Evolutionary conservation across 164 flowering plant species (phyloP).

Genomic region (Sextonia rubra): DNA sequence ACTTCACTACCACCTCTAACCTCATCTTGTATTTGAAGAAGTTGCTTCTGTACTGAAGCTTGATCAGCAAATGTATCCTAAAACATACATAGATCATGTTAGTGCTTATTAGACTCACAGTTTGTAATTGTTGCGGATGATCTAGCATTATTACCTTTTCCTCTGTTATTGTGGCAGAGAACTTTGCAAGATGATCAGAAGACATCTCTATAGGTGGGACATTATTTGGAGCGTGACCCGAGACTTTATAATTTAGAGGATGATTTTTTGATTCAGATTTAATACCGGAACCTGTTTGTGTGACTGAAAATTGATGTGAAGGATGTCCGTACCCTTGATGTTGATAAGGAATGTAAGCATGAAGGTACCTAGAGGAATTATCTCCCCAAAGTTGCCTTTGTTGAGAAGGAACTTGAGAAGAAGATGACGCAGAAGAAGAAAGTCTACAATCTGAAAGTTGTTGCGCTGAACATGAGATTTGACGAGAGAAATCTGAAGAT

Average conservation of each 20-base stretch:
- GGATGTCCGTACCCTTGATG: constrained; percentile 25
- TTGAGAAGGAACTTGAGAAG: constrained; percentile 1
- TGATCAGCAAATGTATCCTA: constrained; percentile 17
- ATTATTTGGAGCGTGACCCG: constrained; percentile 33
- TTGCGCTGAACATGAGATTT: not conserved
- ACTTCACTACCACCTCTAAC: constrained; percentile 39
- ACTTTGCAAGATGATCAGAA: constrained; percentile 23
- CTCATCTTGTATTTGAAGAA: constrained; percentile 25
- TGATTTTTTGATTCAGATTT: constrained; percentile 31
- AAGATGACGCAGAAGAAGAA: not conserved
- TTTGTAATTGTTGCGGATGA: constrained; percentile 15
- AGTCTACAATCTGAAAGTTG: not conserved
- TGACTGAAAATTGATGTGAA: constrained; percentile 28
- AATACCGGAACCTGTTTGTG: constrained; percentile 18
- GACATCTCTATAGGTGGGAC: constrained; percentile 28
- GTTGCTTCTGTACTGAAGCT: constrained; percentile 7
- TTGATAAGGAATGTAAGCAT: constrained; percentile 17
- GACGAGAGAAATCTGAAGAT: constrained; percentile 15
- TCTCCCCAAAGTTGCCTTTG: constrained; percentile 8
- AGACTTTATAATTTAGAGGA: constrained; percentile 29
- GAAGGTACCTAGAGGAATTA: constrained; percentile 30
- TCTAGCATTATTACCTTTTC: constrained; percentile 24
- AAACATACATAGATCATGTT: constrained; percentile 12
- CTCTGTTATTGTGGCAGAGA: constrained; percentile 13
- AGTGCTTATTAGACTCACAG: constrained; percentile 12